A percentile compares a stretch with the other conserved stretches of the same genome.
These are phyloP conservation scores for Russula earlei DNA, from an alignment of 768 basidiomycete species.

Conservation along the genomic window DNA sequence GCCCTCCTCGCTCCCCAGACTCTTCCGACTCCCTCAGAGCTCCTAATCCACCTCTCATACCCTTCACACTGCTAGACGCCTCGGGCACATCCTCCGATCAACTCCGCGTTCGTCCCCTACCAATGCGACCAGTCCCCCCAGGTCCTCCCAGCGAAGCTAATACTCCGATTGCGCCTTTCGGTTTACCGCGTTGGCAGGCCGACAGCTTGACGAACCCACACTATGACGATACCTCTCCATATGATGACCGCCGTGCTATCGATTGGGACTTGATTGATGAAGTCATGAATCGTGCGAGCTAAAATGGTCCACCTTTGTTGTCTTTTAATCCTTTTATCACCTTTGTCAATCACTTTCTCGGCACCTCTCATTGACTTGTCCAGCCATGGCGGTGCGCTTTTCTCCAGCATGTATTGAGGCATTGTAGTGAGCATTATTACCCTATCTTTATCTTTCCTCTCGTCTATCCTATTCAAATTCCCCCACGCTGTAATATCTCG, in stretches of 20 bases:
- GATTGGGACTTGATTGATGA: constrained; percentile 21
- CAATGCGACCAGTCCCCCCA: constrained; percentile 8
- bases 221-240: not conserved
- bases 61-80: not conserved
- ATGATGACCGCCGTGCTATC: constrained; percentile 13
- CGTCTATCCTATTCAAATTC: not conserved
- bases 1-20: not conserved
- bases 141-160: constrained; percentile 16
- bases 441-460: not conserved
- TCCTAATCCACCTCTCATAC: not conserved
- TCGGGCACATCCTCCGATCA: not conserved
- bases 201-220: not conserved
- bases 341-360: not conserved
- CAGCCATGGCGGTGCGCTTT: not conserved
- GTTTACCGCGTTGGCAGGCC: not conserved
- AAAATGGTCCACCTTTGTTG: not conserved
- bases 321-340: not conserved
- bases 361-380: not conserved
- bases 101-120: constrained; percentile 7
- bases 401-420: not conserved
- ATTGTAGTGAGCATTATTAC: not conserved
- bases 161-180: constrained; percentile 9
- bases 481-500: not conserved
- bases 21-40: not conserved
- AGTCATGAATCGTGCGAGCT: constrained; percentile 12